Base-by-base conservation (phyloP, 148 eudicot genomes). In the Rhododendron simsii region DNA sequence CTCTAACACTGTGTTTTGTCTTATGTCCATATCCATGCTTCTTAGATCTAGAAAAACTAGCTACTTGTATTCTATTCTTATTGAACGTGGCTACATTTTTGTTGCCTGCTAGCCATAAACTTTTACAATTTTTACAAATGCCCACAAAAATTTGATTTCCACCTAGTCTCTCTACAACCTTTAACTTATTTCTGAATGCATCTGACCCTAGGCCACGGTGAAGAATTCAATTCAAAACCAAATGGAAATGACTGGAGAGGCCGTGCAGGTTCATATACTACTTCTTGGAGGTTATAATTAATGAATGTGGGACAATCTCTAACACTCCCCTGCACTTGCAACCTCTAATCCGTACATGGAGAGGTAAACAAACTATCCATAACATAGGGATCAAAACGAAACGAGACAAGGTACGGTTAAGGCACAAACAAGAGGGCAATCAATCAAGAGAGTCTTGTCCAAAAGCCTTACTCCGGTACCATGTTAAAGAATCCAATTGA, bases 151-250 rank as follows among this genome's bases (percentile, higher is more conserved):
- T 69, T 26, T 69, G 15, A 69, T 74, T 74, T 30, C 23, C 45
- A 33, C 78, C 23, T 37, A 2, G 45, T 53, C 65, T 7, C 44
- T 80, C n/a, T 16, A 30, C 67, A 4, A 53, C 67, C 6, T 28
- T 41, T 53, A 67, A 81, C n/a, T 53, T 81, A 11, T 51, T 80
- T 80, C 63, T 80, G 41, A 50, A 80, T 30, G n/a, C 41, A 80
- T 50, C 14, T 51, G 23, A 44, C 30, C 28, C 51, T 65, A 65
- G 11, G 71, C 28, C n/a, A 76, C 5, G 14, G 23, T 53, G 20
- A 53, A 53, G 57, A 53, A 13, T 53, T 53, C 57, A 13, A 53
- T 15, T 14, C 57, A 53, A 53, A 53, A 53, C 57, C 57, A 53
- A 53, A 3, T 53, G 57, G 20, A 53, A 53, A 53, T 53, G 57